These are phyloP conservation scores for Saksenaea vasiformis DNA, from an alignment of 371 early-diverging fungal species.

Conservation along the genomic window DNA sequence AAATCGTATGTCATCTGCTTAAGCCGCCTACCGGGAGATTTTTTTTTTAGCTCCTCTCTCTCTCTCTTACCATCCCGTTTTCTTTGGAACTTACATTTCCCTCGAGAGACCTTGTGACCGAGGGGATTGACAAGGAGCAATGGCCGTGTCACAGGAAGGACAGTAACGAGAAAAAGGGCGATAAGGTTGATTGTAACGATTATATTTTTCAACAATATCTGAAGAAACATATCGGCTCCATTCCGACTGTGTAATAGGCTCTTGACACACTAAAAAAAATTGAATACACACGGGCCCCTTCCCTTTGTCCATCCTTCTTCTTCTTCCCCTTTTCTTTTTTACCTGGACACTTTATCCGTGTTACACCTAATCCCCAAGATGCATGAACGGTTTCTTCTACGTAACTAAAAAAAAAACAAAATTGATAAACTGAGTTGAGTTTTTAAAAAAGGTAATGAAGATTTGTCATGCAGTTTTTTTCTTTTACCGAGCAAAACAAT, in stretches of 20 bases:
- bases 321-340: conserved; percentile 3
- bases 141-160: conserved; percentile 43
- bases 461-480: neutral
- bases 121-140: conserved; percentile 46
- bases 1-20: conserved; percentile 2
- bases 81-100: conserved; percentile 18
- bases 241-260: conserved; percentile 55
- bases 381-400: conserved; percentile 63
- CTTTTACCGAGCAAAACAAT: conserved; percentile 63
- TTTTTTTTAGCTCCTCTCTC: neutral
- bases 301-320: neutral
- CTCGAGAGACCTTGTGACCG: conserved; percentile 29
- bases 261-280: conserved; percentile 53
- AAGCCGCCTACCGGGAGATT: conserved; percentile 8
- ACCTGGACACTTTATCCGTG: conserved; percentile 65
- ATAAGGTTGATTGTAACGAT: conserved; percentile 67
- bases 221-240: conserved; percentile 57
- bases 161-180: conserved; percentile 62
- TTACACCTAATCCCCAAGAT: conserved; percentile 68
- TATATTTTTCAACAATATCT: conserved; percentile 49
- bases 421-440: neutral
- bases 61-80: neutral
- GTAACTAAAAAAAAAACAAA: conserved; percentile 38
- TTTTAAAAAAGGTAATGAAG: neutral
- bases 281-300: neutral